These are phyloP conservation scores for Psilocybe cyanescens DNA, from an alignment of 768 basidiomycete genomes.

Conservation along the genomic window DNA sequence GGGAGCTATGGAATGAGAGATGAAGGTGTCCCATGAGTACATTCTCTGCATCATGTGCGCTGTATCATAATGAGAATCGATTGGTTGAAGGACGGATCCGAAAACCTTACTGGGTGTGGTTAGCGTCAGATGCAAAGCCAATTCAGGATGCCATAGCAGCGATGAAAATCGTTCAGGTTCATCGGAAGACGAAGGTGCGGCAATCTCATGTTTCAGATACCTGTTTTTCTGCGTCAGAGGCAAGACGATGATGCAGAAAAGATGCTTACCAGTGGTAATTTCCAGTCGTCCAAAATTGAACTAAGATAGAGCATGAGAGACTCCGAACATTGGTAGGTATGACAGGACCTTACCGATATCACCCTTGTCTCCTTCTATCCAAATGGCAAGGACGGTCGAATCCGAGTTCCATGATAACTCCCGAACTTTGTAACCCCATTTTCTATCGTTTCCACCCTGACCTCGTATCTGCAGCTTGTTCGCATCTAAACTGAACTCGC, in stretches of 20 bases:
- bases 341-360: slow-evolving; percentile 64
- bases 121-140: slow-evolving; percentile 63
- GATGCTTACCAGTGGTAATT: slow-evolving; percentile 88
- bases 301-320: slow-evolving; percentile 35
- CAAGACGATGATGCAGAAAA: neutral
- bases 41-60: slow-evolving; percentile 59
- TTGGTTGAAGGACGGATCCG: neutral
- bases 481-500: slow-evolving; percentile 74
- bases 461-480: slow-evolving; percentile 35
- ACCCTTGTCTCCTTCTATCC: slow-evolving; percentile 70
- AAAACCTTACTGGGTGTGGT: slow-evolving; percentile 62
- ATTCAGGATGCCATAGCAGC: slow-evolving; percentile 88
- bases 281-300: slow-evolving; percentile 92
- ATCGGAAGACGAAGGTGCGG: slow-evolving; percentile 41
- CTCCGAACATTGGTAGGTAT: neutral
- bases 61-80: slow-evolving; percentile 25
- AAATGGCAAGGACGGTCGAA: slow-evolving; percentile 83
- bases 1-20: slow-evolving; percentile 61
- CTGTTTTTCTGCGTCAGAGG: slow-evolving; percentile 33
- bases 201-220: slow-evolving; percentile 93
- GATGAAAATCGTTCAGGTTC: slow-evolving; percentile 64
- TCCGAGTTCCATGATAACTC: slow-evolving; percentile 89
- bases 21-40: slow-evolving; percentile 81
- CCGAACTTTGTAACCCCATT: slow-evolving; percentile 73
- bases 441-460: slow-evolving; percentile 38